Conservation (phyloP, 345 rosid genomes). For the Eucalyptus curtisii region DNA sequence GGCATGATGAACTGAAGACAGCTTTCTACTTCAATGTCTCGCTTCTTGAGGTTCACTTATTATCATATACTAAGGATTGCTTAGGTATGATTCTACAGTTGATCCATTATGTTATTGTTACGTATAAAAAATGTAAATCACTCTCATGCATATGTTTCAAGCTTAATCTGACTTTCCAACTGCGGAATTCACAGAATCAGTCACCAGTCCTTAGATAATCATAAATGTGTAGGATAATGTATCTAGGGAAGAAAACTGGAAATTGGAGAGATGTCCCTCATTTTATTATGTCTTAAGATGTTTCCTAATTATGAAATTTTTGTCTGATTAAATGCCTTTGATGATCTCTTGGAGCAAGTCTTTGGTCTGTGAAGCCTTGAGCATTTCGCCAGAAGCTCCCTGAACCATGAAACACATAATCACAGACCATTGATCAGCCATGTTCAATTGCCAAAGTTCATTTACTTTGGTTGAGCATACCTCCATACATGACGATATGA, state of each 20-base stretch:
- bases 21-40: neutral
- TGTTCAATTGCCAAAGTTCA: neutral
- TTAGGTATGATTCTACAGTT: neutral
- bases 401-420: neutral
- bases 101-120: neutral
- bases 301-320: neutral
- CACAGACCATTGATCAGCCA: neutral
- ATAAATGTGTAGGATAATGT: neutral
- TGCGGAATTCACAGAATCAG: neutral
- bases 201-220: neutral
- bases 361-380: slow-evolving; percentile 7
- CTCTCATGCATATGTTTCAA: neutral
- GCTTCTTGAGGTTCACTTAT: neutral
- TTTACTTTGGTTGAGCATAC: neutral
- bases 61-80: neutral
- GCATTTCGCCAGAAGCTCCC: slow-evolving; percentile 15
- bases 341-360: slow-evolving; percentile 30
- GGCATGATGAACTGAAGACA: neutral
- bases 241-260: neutral
- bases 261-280: neutral
- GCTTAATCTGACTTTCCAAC: neutral
- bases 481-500: slow-evolving; percentile 44
- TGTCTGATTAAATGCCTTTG: slow-evolving; percentile 1
- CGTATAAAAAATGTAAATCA: neutral
- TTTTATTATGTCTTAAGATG: neutral